These are phyloP conservation scores for Candida ipomoeae DNA, from an alignment of 805 yeast species.

Conservation along the genomic window DNA sequence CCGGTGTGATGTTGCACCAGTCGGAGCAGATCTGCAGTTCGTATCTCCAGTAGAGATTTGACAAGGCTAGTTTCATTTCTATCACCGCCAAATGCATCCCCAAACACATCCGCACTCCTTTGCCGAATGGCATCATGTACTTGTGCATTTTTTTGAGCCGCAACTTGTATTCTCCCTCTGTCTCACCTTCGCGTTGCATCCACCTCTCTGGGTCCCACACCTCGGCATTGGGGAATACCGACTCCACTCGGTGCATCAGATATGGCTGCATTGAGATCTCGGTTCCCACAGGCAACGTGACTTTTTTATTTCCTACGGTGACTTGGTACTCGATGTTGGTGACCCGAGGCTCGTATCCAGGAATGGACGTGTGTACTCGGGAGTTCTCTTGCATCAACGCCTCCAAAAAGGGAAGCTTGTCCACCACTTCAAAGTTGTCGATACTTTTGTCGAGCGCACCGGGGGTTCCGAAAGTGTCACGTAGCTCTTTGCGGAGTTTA, in stretches of 20 bases:
- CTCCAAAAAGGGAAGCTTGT: constrained; percentile 51
- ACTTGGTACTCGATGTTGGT: constrained; percentile 31
- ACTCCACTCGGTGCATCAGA: constrained; percentile 52
- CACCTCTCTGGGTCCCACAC: constrained; percentile 60
- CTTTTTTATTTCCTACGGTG: constrained; percentile 9
- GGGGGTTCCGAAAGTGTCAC: constrained; percentile 29
- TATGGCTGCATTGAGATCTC: constrained; percentile 63
- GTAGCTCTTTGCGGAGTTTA: constrained; percentile 45
- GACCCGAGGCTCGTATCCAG: constrained; percentile 66
- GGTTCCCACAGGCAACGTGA: constrained; percentile 48
- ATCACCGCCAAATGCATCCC: constrained; percentile 66
- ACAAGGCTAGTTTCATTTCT: constrained; percentile 58
- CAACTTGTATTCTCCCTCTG: constrained; percentile 23
- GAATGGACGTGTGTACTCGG: constrained; percentile 65
- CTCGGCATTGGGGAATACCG: constrained; percentile 50
- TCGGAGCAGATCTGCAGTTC: constrained; percentile 34
- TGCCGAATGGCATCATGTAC: constrained; percentile 65
- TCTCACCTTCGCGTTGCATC: constrained; percentile 41
- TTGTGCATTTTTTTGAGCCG: constrained; percentile 45
- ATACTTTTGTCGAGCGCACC: constrained; percentile 18
- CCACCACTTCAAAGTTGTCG: constrained; percentile 40
- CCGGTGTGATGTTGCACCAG: constrained; percentile 39
- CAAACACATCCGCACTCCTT: constrained; percentile 70
- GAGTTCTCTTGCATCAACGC: constrained; percentile 61
- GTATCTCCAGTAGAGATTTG: constrained; percentile 50